Base-by-base conservation (phyloP, 306 rosid genomes). In the Cucumis cinereus region DNA sequence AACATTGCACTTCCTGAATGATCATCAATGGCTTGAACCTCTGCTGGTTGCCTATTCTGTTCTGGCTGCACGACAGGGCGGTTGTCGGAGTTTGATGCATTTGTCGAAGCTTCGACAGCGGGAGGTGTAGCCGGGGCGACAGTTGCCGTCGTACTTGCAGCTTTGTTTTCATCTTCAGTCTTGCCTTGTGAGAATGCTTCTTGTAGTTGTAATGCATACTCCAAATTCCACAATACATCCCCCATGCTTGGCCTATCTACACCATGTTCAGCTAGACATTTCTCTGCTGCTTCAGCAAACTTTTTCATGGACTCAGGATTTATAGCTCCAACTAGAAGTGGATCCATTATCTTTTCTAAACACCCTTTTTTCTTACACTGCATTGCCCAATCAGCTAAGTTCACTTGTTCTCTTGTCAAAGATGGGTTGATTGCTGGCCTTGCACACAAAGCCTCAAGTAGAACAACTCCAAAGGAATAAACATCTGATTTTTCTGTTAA, bases 1-100 rank as follows among this genome's bases (percentile, higher is more conserved):
- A 92, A 92, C 77, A 86, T 71, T 22, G 88, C 89, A 26, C 90
- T 85, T 76, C 96, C 89, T 8, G 97, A 92, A 81, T 92, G 92
- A 36, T 82, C 93, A 79, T 86, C 88, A 30, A 82, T 73, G 66
- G 82, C 59, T 23, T 55, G 81, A 12, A 41, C 81, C 67, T 79
- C 49, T 5, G 86, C 7, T 5, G 87, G 78, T 15, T 50, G 53
- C 70, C 63, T 75, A 19, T 41, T 75, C 53, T n/a, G 52, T 83
- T 82, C 28, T 30, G 79, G 77, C 5, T 15, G 23, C 24, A 72
- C 5, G 14, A 76, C 75, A 0, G 81, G 77, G 33, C 53, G 24
- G 53, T 63, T 49, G 12, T 70, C 76, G 1, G 80, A 3, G 47
- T 57, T 43, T 30, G 86, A 5, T 33, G 87, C 47, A 10, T 53